Evolutionary conservation across 495 filamentous ascomycete species (phyloP), one percentile per base, ranked within the genome.

Genomic region (Talaromyces borbonicus): DNA sequence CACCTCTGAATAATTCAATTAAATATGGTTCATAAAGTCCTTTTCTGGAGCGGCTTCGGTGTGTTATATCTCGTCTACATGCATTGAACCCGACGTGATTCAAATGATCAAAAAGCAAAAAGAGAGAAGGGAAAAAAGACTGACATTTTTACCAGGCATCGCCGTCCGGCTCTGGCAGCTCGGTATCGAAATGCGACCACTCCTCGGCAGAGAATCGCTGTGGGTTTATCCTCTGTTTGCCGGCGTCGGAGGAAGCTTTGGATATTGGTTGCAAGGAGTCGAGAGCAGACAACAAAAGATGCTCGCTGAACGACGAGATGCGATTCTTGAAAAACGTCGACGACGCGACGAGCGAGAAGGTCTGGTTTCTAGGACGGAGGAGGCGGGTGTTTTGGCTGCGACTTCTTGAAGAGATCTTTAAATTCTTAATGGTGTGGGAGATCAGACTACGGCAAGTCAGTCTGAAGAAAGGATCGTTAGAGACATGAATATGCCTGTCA

Each of bases 31-130:
- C 76, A 82, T 74, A 87, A 88, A 71, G 76, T 95, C 65, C 66
- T 95, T 65, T 95, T 96, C 79, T 98, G 92, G 92, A 77, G 79
- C 57, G 84, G 85, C 77, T 95, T 97, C 80, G 92, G 92, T 98
- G 82, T 58, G 73, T 68, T 49, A 48, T 44, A 49, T 33, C 2
- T 26, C 2, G 52, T 1, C 4, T 35, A 15, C 4, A 8, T 9
- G 27, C n/a, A 26, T 4, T 9, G 14, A 9, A 29, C 23, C 31
- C 6, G 2, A n/a, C n/a, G n/a, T n/a, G n/a, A n/a, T n/a, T n/a
- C n/a, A n/a, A n/a, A n/a, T n/a, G n/a, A n/a, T n/a, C n/a, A n/a
- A n/a, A n/a, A n/a, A n/a, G n/a, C n/a, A n/a, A n/a, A n/a, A n/a
- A n/a, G n/a, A n/a, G n/a, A n/a, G n/a, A n/a, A n/a, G n/a, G n/a